phyloP scores from a whole-genome alignment of 2,329 filamentous ascomycete species.

The Colletotrichum lindemuthianum region DNA sequence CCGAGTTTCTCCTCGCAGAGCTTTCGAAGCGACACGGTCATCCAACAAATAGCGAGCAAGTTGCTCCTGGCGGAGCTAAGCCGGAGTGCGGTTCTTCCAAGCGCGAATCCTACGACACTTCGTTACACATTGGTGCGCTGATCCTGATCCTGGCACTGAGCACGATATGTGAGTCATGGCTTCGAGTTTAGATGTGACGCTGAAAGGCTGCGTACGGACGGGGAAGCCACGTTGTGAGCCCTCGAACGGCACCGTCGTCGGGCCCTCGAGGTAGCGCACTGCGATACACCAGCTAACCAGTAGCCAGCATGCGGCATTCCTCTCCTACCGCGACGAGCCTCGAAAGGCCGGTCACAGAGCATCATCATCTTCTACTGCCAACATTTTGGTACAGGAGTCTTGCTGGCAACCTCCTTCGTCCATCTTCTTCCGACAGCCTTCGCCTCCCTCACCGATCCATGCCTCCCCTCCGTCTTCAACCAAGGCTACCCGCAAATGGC shows the following conservation, averaged over 20 bases:
- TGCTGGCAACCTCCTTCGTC: conserved; percentile 88
- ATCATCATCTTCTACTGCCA: conserved; percentile 73
- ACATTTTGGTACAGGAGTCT: conserved; percentile 83
- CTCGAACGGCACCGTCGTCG: background rate
- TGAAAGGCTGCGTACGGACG: no score
- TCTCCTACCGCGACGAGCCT: conserved; percentile 68
- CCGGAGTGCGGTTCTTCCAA: conserved; percentile 64
- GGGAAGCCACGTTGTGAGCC: no score
- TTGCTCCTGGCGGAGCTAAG: conserved; percentile 48
- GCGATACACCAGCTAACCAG: background rate
- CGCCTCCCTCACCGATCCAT: conserved; percentile 72
- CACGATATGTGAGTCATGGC: conserved; percentile 58
- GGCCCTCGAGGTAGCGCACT: background rate
- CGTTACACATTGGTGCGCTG: conserved; percentile 74
- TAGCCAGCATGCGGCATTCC: conserved; percentile 71
- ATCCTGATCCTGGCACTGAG: conserved; percentile 72
- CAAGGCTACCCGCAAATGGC: conserved; percentile 81
- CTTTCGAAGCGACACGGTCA: conserved; percentile 57
- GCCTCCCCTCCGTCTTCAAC: conserved; percentile 82
- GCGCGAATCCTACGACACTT: conserved; percentile 70
- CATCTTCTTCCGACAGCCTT: conserved; percentile 78
- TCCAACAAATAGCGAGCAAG: conserved; percentile 23
- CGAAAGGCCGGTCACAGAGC: conserved; percentile 66
- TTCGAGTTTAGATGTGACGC: no score
- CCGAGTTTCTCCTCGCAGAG: conserved; percentile 62